Conservation (phyloP, 2,329 filamentous ascomycete species). For the Fusarium hostae region DNA sequence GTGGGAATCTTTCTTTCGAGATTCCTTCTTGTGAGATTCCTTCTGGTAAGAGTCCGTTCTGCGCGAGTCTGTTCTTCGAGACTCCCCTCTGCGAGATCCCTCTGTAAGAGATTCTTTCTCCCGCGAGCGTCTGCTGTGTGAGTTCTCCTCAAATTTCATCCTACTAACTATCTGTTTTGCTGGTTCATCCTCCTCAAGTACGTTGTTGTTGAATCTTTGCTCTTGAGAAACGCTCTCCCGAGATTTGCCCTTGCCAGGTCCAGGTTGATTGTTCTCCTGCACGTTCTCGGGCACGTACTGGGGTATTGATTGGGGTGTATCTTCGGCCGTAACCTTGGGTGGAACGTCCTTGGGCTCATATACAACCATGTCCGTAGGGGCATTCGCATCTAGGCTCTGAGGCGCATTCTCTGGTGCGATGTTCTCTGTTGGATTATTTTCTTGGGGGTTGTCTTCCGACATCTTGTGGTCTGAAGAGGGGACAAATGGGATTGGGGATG, state of each 20-base stretch:
- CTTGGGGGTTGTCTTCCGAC: not conserved
- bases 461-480: rapidly evolving
- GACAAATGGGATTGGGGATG: rapidly evolving
- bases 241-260: rapidly evolving
- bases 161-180: not conserved
- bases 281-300: not conserved
- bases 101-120: not conserved
- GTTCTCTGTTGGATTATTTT: too few relatives aligned
- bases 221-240: not conserved
- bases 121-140: not conserved
- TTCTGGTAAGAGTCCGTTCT: rapidly evolving
- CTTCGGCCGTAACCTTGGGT: not conserved
- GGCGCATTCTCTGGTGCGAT: not conserved
- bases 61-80: not conserved
- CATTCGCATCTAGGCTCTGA: not conserved
- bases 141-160: not conserved
- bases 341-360: not conserved
- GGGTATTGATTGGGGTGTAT: rapidly evolving
- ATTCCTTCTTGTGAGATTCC: not conserved
- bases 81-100: not conserved
- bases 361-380: rapidly evolving
- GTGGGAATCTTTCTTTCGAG: not conserved
- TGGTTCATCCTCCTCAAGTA: rapidly evolving
- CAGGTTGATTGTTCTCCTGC: not conserved
- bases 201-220: rapidly evolving